Conservation (phyloP, 2,329 filamentous ascomycete genomes). For the Albophoma yamanashiensis region DNA sequence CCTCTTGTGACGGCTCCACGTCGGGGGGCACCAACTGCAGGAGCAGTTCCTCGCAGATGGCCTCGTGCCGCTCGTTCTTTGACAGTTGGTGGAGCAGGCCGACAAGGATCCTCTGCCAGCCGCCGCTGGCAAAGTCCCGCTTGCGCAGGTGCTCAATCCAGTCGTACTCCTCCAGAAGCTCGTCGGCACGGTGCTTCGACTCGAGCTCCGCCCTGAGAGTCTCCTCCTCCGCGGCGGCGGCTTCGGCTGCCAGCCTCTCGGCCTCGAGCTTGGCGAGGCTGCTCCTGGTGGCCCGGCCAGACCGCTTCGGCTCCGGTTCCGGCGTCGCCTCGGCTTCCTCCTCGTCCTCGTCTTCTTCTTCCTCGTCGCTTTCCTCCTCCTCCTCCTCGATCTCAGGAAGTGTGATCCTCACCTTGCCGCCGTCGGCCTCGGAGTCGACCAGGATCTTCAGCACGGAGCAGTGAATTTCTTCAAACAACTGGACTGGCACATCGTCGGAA, state of each 20-base stretch:
- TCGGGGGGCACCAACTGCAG: constrained; percentile 71
- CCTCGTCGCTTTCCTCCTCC: constrained; percentile 58
- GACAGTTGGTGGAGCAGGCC: constrained; percentile 80
- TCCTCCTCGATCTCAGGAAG: constrained; percentile 65
- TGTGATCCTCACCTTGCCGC: constrained; percentile 68
- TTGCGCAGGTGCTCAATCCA: constrained; percentile 81
- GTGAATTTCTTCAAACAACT: constrained; percentile 83
- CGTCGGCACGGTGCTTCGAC: constrained; percentile 57
- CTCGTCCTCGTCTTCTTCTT: constrained; percentile 48
- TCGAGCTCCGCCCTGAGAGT: constrained; percentile 34
- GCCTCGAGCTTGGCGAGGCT: constrained; percentile 75
- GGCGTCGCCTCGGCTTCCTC: constrained; percentile 45
- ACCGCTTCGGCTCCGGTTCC: constrained; percentile 59
- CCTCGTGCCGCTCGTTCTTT: constrained; percentile 57
- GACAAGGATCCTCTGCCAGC: constrained; percentile 85
- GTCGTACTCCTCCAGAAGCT: constrained; percentile 62
- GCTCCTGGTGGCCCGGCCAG: constrained; percentile 68
- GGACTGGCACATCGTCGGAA: constrained; percentile 63
- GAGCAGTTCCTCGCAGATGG: constrained; percentile 69
- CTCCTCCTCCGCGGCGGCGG: constrained; percentile 41
- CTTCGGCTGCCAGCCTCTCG: constrained; percentile 53
- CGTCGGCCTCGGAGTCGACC: constrained; percentile 63
- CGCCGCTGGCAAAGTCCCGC: constrained; percentile 76
- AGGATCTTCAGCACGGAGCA: constrained; percentile 84
- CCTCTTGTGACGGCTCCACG: constrained; percentile 63